These are phyloP conservation scores for Chrysoporthe cubensis DNA, from an alignment of 2,329 filamentous ascomycete genomes.

Conservation along the genomic window DNA sequence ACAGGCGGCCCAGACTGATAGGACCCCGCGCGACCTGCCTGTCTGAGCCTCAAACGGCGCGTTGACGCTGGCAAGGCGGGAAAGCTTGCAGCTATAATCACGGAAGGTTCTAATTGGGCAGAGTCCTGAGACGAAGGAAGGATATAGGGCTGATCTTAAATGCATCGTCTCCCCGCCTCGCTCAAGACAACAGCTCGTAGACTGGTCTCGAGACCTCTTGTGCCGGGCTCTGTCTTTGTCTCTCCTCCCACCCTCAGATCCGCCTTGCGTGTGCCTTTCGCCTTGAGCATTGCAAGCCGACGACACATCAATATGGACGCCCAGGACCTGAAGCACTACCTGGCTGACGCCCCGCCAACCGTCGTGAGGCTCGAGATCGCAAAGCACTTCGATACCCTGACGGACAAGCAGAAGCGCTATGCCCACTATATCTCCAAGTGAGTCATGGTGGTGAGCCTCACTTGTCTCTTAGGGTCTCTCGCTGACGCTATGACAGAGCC, in stretches of 20 bases:
- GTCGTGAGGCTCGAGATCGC: conserved; percentile 89
- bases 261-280: conserved; percentile 13
- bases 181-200: conserved; percentile 23
- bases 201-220: conserved; percentile 23
- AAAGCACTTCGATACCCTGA: conserved; percentile 84
- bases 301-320: conserved; percentile 55
- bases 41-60: conserved; percentile 10
- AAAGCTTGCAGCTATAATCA: background rate
- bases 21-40: conserved; percentile 23
- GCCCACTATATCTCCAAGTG: conserved; percentile 87
- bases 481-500: conserved; percentile 54
- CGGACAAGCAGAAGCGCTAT: conserved; percentile 81
- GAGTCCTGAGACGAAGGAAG: conserved; percentile 15
- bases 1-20: conserved; percentile 21
- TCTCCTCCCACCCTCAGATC: conserved; percentile 5
- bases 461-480: conserved; percentile 16
- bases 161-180: conserved; percentile 28
- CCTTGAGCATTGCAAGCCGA: conserved; percentile 15
- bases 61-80: conserved; percentile 6
- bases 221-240: conserved; percentile 3
- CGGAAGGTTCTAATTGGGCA: background rate
- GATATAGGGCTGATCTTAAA: conserved; percentile 13
- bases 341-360: conserved; percentile 87
- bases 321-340: conserved; percentile 72
- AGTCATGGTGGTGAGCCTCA: conserved; percentile 31